These are phyloP conservation scores for Curvularia sp. DNA, from an alignment of 2,329 filamentous ascomycete genomes.

Conservation along the genomic window DNA sequence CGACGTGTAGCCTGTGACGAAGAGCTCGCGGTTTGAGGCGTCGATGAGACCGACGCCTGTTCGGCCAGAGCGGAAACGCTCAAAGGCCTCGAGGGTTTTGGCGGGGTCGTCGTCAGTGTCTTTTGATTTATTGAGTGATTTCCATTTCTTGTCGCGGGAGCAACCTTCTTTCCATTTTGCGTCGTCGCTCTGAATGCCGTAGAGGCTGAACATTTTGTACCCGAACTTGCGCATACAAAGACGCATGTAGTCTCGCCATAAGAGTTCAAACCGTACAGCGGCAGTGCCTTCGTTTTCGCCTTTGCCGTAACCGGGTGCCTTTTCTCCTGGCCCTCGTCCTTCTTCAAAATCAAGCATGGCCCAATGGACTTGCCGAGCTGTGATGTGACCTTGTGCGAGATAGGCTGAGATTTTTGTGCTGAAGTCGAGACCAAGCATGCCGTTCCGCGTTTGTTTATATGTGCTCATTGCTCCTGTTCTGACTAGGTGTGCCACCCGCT, in stretches of 20 bases:
- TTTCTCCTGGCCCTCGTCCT: slow-evolving; percentile 53
- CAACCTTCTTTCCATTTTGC: slow-evolving; percentile 23
- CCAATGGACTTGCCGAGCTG: slow-evolving; percentile 75
- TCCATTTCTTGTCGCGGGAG: slow-evolving; percentile 52
- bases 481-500: slow-evolving; percentile 68
- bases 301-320: slow-evolving; percentile 63
- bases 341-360: slow-evolving; percentile 74
- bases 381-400: slow-evolving; percentile 74
- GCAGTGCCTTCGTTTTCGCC: slow-evolving; percentile 77
- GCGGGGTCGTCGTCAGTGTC: slow-evolving; percentile 54
- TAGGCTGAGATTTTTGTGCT: slow-evolving; percentile 79
- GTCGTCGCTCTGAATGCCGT: slow-evolving; percentile 64
- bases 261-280: slow-evolving; percentile 72
- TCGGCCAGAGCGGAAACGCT: slow-evolving; percentile 67
- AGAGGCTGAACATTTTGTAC: slow-evolving; percentile 66
- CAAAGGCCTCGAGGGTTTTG: slow-evolving; percentile 55
- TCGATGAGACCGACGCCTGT: slow-evolving; percentile 82
- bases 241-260: slow-evolving; percentile 82
- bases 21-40: slow-evolving; percentile 75
- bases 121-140: slow-evolving; percentile 28
- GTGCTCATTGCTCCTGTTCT: slow-evolving; percentile 64
- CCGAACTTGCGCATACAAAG: slow-evolving; percentile 76
- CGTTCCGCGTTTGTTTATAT: slow-evolving; percentile 76
- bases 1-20: slow-evolving; percentile 77
- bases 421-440: slow-evolving; percentile 72